These are phyloP conservation scores for Colletotrichum sp. DNA, from an alignment of 2,329 filamentous ascomycete genomes.

Conservation along the genomic window DNA sequence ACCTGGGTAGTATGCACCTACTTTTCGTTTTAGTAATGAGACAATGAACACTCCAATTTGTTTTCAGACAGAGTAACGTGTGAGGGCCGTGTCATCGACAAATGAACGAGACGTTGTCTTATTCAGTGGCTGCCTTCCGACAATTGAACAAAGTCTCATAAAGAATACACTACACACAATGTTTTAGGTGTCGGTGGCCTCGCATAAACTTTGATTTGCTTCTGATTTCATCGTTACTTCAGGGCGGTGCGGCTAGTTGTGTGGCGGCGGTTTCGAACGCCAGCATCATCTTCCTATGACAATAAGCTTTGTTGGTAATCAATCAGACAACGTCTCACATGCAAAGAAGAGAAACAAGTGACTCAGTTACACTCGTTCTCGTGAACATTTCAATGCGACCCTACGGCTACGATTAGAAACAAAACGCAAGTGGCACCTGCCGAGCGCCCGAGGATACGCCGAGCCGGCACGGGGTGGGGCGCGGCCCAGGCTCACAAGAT, in stretches of 20 bases:
- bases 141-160: background rate
- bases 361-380: background rate
- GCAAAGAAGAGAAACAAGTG: background rate
- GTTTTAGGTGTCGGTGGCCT: background rate
- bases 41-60: background rate
- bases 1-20: background rate
- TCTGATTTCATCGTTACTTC: background rate
- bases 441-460: background rate
- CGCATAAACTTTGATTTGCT: background rate
- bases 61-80: background rate
- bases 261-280: background rate
- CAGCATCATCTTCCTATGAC: background rate
- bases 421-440: background rate
- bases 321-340: background rate
- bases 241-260: background rate
- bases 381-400: background rate
- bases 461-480: background rate
- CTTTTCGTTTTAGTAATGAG: background rate
- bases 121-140: background rate
- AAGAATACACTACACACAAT: fast-evolving
- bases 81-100: background rate
- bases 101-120: background rate
- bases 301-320: background rate
- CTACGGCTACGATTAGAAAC: background rate
- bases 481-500: background rate